Evolutionary conservation across 352 stramenopile genomes (phyloP), one percentile per base, ranked within the genome.

Genomic region (Elongisporangium senticosum): DNA sequence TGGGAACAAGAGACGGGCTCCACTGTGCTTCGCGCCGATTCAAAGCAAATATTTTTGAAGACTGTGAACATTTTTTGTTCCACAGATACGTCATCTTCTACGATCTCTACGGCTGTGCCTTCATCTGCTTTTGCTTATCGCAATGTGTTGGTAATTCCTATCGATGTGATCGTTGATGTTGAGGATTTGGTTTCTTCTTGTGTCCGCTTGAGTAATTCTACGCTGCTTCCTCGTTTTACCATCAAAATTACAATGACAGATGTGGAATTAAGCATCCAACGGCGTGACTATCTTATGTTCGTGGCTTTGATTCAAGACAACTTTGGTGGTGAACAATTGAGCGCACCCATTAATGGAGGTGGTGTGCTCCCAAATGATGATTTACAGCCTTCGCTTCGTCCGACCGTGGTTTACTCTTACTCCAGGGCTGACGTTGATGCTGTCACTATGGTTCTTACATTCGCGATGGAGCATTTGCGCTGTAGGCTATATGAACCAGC

Each of bases 401-500:
- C 81, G 6, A 80, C 58, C 19, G 79, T 94, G 47, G 73, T 57
- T 40, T 94, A 94, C 58, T 69, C 79, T 21, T 94, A 94, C 55
- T 75, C 77, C 47, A 72, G 84, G 23, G 65, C 80, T 2, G 79
- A 94, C 63, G 63, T 89, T 37, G 81, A 91, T 37, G 67, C 68
- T 33, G 75, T 83, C 26, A 94, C 85, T 58, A 75, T 94, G 55
- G 48, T 76, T 13, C 61, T 90, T 51, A 52, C 62, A 13, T 91
- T 92, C 51, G 61, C 68, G 13, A 93, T 92, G 75, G 61, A 79
- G 20, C 67, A 65, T 10, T 60, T 91, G 14, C 59, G 61, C 8
- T 84, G 84, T 47, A 43, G 77, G 23, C 59, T 94, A 22, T 43
- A 43, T 17, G 33, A 43, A 10, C 33, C 33, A 43, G 33, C 33